Conservation (phyloP, 2,329 filamentous ascomycete genomes). For the Lecanicillium sp. region DNA sequence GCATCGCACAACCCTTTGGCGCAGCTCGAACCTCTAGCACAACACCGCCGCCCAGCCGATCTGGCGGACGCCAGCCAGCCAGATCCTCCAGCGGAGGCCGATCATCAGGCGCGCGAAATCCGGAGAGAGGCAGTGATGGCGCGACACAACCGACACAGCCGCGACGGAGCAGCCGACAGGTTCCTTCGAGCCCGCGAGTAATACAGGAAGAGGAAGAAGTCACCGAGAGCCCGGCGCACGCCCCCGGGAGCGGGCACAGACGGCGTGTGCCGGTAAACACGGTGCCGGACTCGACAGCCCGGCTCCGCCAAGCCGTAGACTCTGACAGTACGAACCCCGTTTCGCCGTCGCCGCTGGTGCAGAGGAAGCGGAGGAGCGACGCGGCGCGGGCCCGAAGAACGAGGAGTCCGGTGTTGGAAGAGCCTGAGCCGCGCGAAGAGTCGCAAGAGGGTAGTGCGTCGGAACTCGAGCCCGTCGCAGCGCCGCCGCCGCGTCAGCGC, state of each 20-base stretch:
- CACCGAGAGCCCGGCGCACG: constrained; percentile 44
- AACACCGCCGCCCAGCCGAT: background rate
- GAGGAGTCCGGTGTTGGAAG: constrained; percentile 13
- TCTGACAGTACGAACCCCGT: constrained; percentile 12
- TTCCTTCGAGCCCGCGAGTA: background rate
- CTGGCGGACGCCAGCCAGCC: background rate
- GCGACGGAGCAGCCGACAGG: too few species aligned
- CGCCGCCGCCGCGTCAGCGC: background rate
- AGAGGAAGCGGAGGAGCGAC: background rate
- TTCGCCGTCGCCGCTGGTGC: too few species aligned
- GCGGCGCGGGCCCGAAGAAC: constrained; percentile 6
- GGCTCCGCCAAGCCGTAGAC: constrained; percentile 20
- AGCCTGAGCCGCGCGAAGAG: constrained; percentile 19
- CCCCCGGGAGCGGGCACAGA: constrained; percentile 48
- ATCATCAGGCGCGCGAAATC: background rate
- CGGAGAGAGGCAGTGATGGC: too few species aligned
- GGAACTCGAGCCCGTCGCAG: constrained; percentile 33
- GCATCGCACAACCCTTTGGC: constrained; percentile 23
- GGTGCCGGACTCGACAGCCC: constrained; percentile 30
- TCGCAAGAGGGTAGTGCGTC: constrained; percentile 36
- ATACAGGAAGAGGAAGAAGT: constrained; percentile 31
- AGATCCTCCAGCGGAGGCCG: background rate
- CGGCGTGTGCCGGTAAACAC: constrained; percentile 29
- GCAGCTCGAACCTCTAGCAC: background rate
- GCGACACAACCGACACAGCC: too few species aligned